Evolutionary conservation across 441 rosid species (phyloP).

Genomic region (Dalechampia spathulata): DNA sequence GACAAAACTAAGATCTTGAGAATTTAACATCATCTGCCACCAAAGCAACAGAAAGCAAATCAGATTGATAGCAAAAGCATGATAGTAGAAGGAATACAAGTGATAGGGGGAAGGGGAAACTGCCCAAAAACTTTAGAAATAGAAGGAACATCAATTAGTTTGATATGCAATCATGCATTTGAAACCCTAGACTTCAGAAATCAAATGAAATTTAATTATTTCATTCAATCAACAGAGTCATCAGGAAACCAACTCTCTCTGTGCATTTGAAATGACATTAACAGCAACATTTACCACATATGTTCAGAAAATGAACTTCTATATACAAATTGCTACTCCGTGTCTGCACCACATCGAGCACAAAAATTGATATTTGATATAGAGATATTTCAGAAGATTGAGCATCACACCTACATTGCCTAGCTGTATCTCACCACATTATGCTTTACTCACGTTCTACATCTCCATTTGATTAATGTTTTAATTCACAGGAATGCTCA

Average conservation of each 20-base stretch:
- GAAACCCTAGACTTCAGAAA: background rate
- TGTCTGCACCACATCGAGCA: too few species aligned
- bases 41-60: slow-evolving; percentile 8
- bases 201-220: too few species aligned
- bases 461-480: background rate
- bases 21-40: slow-evolving; percentile 50
- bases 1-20: slow-evolving; percentile 81
- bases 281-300: background rate
- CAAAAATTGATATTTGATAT: background rate
- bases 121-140: background rate
- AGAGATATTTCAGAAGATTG: background rate
- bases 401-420: background rate
- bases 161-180: background rate
- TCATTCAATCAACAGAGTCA: too few species aligned
- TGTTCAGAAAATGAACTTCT: background rate
- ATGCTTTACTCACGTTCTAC: background rate
- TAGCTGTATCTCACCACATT: background rate
- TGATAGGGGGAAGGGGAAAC: background rate
- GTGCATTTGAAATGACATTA: background rate
- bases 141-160: background rate
- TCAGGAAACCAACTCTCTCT: background rate
- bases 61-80: background rate
- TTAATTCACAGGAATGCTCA: background rate
- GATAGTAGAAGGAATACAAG: background rate
- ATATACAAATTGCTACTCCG: too few species aligned